A percentile compares a stretch with the other conserved stretches of the same genome.
Conservation (phyloP, 108 stramenopile genomes). For the Mediolabrus comicus region DNA sequence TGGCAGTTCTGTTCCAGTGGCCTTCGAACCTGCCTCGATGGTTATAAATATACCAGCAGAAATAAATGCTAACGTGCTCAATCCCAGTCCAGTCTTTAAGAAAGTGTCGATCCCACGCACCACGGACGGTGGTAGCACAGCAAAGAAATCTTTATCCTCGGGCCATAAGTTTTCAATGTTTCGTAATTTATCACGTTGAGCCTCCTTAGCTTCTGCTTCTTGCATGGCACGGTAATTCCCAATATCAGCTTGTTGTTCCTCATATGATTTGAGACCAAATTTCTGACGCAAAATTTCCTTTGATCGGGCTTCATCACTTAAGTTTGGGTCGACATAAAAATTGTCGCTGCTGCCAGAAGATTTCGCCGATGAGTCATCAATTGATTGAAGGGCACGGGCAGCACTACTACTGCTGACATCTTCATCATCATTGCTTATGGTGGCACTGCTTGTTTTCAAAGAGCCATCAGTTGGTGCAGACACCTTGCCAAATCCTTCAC, state of each 20-base stretch:
- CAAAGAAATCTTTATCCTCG: conserved; percentile 71
- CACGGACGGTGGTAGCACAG: conserved; percentile 61
- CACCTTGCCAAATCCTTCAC: background rate
- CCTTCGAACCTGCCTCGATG: conserved; percentile 72
- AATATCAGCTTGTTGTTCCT: conserved; percentile 64
- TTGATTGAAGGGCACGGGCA: background rate
- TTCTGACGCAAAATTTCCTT: conserved; percentile 62
- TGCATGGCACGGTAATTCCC: conserved; percentile 10
- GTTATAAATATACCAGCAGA: conserved; percentile 73
- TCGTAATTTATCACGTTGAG: conserved; percentile 43
- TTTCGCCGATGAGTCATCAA: background rate
- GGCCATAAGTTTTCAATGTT: conserved; percentile 57
- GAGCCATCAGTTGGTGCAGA: background rate
- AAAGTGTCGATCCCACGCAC: conserved; percentile 68
- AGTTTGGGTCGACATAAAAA: background rate
- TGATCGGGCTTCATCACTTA: conserved; percentile 55
- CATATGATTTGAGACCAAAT: conserved; percentile 70
- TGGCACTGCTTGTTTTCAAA: background rate
- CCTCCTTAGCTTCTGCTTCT: conserved; percentile 17
- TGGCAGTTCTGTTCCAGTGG: conserved; percentile 59
- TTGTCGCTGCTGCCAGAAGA: background rate
- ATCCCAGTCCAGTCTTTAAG: conserved; percentile 65
- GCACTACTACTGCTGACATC: background rate
- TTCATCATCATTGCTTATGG: background rate
- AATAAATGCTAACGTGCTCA: conserved; percentile 63